A percentile compares a stretch with the other conserved stretches of the same genome.
phyloP scores from a whole-genome alignment of 495 filamentous ascomycete genomes.

The Tuber borchii region DNA sequence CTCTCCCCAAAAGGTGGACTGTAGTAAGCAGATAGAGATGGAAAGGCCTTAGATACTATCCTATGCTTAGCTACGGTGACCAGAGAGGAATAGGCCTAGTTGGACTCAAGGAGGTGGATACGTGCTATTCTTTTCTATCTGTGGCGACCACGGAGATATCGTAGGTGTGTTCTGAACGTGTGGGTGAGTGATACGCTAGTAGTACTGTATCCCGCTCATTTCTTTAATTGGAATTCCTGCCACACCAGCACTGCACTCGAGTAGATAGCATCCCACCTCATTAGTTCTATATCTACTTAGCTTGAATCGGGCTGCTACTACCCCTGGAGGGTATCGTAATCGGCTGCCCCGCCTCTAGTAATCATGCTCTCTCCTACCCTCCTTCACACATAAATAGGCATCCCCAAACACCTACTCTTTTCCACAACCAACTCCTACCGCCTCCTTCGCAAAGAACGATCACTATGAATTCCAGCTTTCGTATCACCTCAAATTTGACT shows the following conservation, averaged over 20 bases:
- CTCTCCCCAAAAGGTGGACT: not conserved
- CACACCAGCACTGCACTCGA: not conserved
- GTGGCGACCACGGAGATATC: not conserved
- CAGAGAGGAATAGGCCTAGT: not conserved
- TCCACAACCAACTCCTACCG: not conserved
- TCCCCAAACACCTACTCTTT: not conserved
- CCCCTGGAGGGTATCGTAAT: not conserved
- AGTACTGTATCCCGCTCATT: not conserved
- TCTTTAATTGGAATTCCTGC: not conserved
- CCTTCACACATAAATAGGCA: not conserved
- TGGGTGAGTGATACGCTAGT: not conserved
- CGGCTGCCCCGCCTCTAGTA: not conserved
- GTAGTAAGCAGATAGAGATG: not conserved
- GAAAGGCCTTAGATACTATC: not conserved
- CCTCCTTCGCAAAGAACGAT: not conserved
- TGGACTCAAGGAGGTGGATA: not conserved
- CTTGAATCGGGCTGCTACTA: not conserved
- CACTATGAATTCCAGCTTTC: constrained; percentile 22
- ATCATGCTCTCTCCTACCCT: not conserved
- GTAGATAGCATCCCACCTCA: not conserved
- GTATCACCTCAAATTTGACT: constrained; percentile 19
- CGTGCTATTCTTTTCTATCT: not conserved
- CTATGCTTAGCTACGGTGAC: not conserved
- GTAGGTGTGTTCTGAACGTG: not conserved
- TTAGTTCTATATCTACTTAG: not conserved